Evolutionary conservation across 257 asterid genomes (phyloP).

Genomic region (Primulina tabacum): DNA sequence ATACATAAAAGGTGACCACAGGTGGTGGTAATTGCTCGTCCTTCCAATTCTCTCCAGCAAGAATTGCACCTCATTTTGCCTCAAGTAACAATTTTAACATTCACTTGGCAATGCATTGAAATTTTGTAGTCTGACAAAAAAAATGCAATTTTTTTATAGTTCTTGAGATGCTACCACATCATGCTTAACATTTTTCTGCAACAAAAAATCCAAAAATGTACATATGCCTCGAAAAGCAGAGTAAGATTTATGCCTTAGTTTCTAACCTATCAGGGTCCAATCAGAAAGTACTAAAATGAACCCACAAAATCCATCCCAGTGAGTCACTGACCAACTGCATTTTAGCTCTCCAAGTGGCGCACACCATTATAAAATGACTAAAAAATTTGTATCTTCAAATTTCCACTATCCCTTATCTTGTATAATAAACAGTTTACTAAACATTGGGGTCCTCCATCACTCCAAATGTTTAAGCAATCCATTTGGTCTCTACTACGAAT

Average conservation of each 20-base stretch:
- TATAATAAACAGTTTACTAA: too few relatives aligned
- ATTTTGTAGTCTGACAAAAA: slow-evolving; percentile 25
- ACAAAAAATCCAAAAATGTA: neutral
- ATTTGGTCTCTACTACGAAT: too few relatives aligned
- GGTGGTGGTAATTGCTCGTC: slow-evolving; percentile 83
- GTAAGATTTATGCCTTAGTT: neutral
- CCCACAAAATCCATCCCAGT: neutral
- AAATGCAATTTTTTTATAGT: neutral
- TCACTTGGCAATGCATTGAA: slow-evolving; percentile 21
- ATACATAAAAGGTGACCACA: slow-evolving; percentile 96
- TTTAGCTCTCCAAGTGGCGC: neutral
- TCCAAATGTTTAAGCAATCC: too few relatives aligned
- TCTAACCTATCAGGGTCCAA: neutral
- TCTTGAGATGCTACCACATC: neutral
- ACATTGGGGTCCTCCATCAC: too few relatives aligned
- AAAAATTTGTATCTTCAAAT: neutral
- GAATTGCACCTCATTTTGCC: slow-evolving; percentile 86
- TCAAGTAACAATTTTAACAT: slow-evolving; percentile 21
- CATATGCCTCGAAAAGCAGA: neutral
- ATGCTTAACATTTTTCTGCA: slow-evolving; percentile 14
- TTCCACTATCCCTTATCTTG: too few relatives aligned
- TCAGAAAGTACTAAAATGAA: neutral
- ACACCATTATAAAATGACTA: neutral
- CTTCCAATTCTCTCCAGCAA: slow-evolving; percentile 96
- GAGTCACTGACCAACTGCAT: slow-evolving; percentile 3